phyloP scores from a whole-genome alignment of 495 filamentous ascomycete genomes.

The Daldinia caldariorum region DNA sequence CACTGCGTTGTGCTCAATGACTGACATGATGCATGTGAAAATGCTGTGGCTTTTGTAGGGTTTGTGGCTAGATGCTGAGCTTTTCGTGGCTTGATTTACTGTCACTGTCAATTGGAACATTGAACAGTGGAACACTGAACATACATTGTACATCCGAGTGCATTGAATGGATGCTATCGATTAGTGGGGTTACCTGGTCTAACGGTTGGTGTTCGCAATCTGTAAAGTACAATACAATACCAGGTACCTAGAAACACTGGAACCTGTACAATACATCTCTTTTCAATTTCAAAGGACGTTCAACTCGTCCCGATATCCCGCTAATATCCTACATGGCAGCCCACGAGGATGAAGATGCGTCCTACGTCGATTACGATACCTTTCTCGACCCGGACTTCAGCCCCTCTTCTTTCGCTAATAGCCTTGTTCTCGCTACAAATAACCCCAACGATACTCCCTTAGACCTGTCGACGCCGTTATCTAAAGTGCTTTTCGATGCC shows the following conservation, averaged over 20 bases:
- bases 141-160: too few relatives aligned
- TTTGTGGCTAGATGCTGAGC: not conserved
- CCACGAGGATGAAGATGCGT: slow-evolving; percentile 64
- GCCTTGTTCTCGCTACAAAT: slow-evolving; percentile 87
- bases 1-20: too few relatives aligned
- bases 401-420: slow-evolving; percentile 83
- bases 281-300: not conserved
- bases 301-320: slow-evolving; percentile 13
- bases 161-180: not conserved
- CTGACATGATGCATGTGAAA: not conserved
- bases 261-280: too few relatives aligned
- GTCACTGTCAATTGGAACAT: not conserved
- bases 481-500: slow-evolving; percentile 92
- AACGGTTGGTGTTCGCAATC: not conserved
- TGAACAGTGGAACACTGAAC: too few relatives aligned
- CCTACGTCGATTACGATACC: slow-evolving; percentile 96
- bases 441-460: slow-evolving; percentile 89
- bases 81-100: not conserved
- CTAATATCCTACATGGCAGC: slow-evolving; percentile 35
- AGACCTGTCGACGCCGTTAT: slow-evolving; percentile 93
- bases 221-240: too few relatives aligned
- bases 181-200: not conserved
- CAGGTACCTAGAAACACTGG: too few relatives aligned
- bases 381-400: slow-evolving; percentile 88
- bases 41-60: not conserved